Conservation (phyloP, 352 stramenopile genomes). For the Discostella stelligera region DNA sequence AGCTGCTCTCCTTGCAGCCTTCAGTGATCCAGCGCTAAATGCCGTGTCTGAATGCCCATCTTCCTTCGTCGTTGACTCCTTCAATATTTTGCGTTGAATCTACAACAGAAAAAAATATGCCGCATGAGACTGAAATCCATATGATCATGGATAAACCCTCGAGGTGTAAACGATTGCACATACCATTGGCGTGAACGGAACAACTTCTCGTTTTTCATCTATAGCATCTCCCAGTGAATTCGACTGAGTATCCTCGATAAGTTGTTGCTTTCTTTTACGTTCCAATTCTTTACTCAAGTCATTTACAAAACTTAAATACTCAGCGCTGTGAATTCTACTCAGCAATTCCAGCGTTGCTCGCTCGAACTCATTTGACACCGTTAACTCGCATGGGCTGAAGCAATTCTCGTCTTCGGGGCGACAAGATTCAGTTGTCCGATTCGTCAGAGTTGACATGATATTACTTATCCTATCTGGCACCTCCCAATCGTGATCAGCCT, state of each 20-base stretch:
- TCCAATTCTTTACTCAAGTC: conserved; percentile 85
- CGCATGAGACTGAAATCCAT: conserved; percentile 6
- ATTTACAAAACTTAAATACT: conserved; percentile 89
- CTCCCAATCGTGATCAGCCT: conserved; percentile 85
- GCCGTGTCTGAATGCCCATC: conserved; percentile 74
- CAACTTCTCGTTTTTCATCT: conserved; percentile 47
- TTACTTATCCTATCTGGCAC: conserved; percentile 83
- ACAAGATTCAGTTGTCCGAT: conserved; percentile 31
- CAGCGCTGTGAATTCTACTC: conserved; percentile 84
- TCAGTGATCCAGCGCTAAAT: conserved; percentile 78
- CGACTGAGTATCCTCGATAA: conserved; percentile 31
- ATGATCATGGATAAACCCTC: not conserved
- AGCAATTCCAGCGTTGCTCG: conserved; percentile 83
- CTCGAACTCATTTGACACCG: conserved; percentile 86
- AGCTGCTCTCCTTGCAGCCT: conserved; percentile 73
- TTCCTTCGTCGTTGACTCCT: conserved; percentile 65
- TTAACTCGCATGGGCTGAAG: conserved; percentile 80
- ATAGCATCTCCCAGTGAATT: conserved; percentile 11
- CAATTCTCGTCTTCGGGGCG: conserved; percentile 39
- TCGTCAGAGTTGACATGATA: conserved; percentile 81
- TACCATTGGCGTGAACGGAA: conserved; percentile 80
- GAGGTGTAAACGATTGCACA: conserved; percentile 11
- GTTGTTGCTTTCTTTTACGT: conserved; percentile 54
- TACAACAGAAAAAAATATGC: conserved; percentile 15
- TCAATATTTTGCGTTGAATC: conserved; percentile 74